phyloP scores from a whole-genome alignment of 2,329 filamentous ascomycete genomes.

The Trichophyton equinum region DNA sequence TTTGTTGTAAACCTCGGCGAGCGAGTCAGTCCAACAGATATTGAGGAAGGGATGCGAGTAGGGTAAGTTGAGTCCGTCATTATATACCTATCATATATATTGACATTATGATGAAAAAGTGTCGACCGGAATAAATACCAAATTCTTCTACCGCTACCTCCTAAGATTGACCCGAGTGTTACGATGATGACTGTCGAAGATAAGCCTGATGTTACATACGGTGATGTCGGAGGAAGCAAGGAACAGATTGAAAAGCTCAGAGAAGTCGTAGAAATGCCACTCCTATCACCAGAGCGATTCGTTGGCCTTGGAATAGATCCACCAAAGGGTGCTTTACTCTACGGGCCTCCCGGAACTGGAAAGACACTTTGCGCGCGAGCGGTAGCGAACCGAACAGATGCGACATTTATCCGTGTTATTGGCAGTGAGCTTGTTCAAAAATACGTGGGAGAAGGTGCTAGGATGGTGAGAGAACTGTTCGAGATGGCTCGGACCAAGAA shows the following conservation, averaged over 20 bases:
- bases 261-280: conserved; percentile 96
- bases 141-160: conserved; percentile 87
- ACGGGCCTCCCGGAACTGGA: conserved; percentile 94
- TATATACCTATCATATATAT: not conserved
- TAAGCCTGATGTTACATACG: conserved; percentile 98
- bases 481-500: conserved; percentile 99
- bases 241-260: conserved; percentile 98
- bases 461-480: conserved; percentile 97
- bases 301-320: conserved; percentile 98
- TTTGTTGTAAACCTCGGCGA: conserved; percentile 97
- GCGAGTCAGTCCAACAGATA: conserved; percentile 93
- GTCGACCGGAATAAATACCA: conserved; percentile 99
- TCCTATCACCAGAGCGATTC: conserved; percentile 91
- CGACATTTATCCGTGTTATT: conserved; percentile 97
- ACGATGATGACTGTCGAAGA: conserved; percentile 99
- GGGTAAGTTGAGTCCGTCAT: conserved; percentile 40
- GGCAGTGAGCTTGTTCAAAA: conserved; percentile 97
- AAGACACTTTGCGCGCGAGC: conserved; percentile 97
- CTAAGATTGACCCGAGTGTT: conserved; percentile 97
- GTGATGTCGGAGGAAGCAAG: conserved; percentile 97
- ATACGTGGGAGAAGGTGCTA: conserved; percentile 93
- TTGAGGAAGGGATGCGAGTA: conserved; percentile 97
- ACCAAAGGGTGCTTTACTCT: conserved; percentile 90
- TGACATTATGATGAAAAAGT: conserved; percentile 26
- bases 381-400: conserved; percentile 94